Evolutionary conservation across 495 filamentous ascomycete genomes (phyloP), one percentile per base, ranked within the genome.

Genomic region (Penicillium roqueforti): DNA sequence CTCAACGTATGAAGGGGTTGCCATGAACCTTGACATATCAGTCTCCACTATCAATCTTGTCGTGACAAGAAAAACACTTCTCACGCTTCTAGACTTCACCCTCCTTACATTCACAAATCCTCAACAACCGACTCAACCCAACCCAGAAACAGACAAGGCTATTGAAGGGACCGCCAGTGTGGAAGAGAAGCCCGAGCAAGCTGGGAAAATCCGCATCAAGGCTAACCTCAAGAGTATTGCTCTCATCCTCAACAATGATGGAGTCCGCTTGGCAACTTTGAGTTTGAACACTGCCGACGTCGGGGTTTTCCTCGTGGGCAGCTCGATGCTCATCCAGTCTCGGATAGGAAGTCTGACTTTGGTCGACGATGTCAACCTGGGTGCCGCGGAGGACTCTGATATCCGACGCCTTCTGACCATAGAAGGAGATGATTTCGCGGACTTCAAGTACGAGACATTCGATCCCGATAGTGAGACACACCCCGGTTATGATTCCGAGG

Each of bases 221-320:
- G 84, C 95, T 22, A 85, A 95, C 53, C 73, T 98, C 40, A 91
- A 95, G 72, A 93, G 89, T 75, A 95, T 98, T 61, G 81, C 87
- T 13, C 78, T 97, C 45, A 92, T 98, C 58, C 80, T 98, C n/a
- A 98, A 98, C 67, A 97, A 98, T 61, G 93, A 98, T 63, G 95
- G 93, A 4, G 95, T 97, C 47, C 85, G 92, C 25, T 78, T 98
- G 16, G 93, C 92, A 39, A 97, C 93, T 0, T 73, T 98, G 22
- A 95, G 88, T 62, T 85, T 98, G 54, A 91, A 88, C 53, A 90
- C 91, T 47, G 93, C 89, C 9, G 86, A 96, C 70, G 86, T 96
- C 41, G 89, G 88, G 11, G 87, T 98, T 20, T 93, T 93, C 73
- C 69, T 98, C 13, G 83, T 87, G 55, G 92, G 91, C 36, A 85